phyloP scores from a whole-genome alignment of 1,139 yeast species.

The Yamadazyma atlantica region DNA sequence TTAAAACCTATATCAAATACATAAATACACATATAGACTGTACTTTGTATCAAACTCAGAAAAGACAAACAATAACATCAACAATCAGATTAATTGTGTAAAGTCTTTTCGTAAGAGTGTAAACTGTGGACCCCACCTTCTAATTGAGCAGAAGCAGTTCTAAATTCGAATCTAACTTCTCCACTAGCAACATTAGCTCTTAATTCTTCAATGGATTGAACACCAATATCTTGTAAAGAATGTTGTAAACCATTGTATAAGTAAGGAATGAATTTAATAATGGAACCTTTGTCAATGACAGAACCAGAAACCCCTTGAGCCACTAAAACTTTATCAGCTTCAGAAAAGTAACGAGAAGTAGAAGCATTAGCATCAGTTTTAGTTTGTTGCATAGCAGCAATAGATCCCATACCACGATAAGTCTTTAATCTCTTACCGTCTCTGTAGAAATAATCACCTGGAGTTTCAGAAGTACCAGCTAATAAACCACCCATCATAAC shows the following conservation, averaged over 20 bases:
- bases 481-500: constrained; percentile 99
- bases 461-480: constrained; percentile 98
- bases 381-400: constrained; percentile 98
- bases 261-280: constrained; percentile 91
- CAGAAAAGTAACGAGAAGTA: constrained; percentile 96
- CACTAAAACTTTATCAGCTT: constrained; percentile 89
- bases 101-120: constrained; percentile 95
- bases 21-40: background rate
- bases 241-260: constrained; percentile 95
- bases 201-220: constrained; percentile 61
- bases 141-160: constrained; percentile 98
- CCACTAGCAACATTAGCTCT: constrained; percentile 66
- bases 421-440: constrained; percentile 97
- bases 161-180: constrained; percentile 86
- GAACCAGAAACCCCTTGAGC: constrained; percentile 99
- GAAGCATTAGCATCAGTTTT: constrained; percentile 90
- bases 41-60: background rate
- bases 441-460: constrained; percentile 96
- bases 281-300: constrained; percentile 95
- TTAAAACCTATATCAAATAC: background rate
- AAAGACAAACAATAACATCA: background rate
- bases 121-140: constrained; percentile 99
- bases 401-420: constrained; percentile 99
- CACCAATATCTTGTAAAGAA: constrained; percentile 98
- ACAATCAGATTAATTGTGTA: constrained; percentile 55